Evolutionary conservation across 306 rosid species (phyloP).

Genomic region (Begonia peltatifolia): DNA sequence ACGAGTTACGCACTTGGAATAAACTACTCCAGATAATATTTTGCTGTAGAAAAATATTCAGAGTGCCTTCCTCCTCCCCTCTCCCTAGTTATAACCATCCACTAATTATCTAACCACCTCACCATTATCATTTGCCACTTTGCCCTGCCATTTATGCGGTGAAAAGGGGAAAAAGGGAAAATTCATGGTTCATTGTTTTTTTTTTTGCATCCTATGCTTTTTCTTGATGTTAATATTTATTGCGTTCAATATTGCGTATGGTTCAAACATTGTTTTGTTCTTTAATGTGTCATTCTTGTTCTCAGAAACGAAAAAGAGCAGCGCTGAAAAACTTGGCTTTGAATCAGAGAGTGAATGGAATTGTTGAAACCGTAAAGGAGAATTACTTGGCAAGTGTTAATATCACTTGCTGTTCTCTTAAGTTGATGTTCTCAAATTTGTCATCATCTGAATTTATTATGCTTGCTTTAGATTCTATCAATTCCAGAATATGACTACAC

Average conservation of each 20-base stretch:
- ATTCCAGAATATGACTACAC: constrained; percentile 54
- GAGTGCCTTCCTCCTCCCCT: no score
- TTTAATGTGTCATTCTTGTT: constrained; percentile 1
- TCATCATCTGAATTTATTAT: constrained; percentile 9
- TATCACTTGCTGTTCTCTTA: constrained; percentile 9
- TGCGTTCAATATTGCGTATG: not conserved
- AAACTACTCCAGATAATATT: no score
- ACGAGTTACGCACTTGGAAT: no score
- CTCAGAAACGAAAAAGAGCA: constrained; percentile 67
- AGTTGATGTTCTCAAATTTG: constrained; percentile 2
- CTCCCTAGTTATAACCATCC: no score
- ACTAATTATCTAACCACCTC: no score
- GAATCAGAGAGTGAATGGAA: constrained; percentile 60
- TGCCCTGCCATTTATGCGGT: not conserved
- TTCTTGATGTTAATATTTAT: not conserved
- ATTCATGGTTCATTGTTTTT: not conserved
- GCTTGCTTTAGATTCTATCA: constrained; percentile 51
- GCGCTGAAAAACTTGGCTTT: constrained; percentile 34
- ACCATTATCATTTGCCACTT: not conserved
- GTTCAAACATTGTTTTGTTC: no score
- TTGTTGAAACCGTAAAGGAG: constrained; percentile 77
- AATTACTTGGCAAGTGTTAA: constrained; percentile 67
- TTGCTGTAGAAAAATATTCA: no score
- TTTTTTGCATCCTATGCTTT: not conserved
- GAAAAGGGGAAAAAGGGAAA: not conserved